phyloP scores from a whole-genome alignment of 139 green algal genomes.

The Auxenochlorella pyrenoidosa region DNA sequence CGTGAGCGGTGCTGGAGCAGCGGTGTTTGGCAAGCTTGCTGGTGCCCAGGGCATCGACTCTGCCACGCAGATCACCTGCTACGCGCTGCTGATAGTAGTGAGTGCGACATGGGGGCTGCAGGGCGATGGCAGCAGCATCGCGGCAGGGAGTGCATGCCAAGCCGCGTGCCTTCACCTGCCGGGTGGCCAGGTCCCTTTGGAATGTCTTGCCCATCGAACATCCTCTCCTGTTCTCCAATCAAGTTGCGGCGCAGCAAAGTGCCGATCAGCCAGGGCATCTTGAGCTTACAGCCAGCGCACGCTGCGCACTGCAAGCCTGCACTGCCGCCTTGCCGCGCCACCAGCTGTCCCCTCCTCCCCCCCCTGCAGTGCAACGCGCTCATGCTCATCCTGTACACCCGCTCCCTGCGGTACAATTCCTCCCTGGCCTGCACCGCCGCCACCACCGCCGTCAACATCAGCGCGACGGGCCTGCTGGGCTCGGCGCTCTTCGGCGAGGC shows the following conservation, averaged over 20 bases:
- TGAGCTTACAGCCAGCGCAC: too few species aligned
- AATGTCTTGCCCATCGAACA: too few species aligned
- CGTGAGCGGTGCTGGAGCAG: constrained; percentile 9
- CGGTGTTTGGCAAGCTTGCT: constrained; percentile 34
- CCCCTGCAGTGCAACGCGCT: constrained; percentile 14
- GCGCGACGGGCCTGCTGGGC: constrained; percentile 26
- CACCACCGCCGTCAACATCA: constrained; percentile 27
- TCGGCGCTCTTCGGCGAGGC: constrained; percentile 13
- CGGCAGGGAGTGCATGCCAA: not conserved
- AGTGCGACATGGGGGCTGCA: not conserved
- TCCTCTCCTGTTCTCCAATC: too few species aligned
- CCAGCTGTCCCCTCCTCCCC: not conserved
- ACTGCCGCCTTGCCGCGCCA: not conserved
- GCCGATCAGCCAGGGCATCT: too few species aligned
- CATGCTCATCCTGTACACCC: constrained; percentile 23
- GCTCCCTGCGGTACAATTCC: constrained; percentile 10
- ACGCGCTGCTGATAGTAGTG: constrained; percentile 21
- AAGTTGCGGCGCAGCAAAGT: too few species aligned
- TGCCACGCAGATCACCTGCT: not conserved
- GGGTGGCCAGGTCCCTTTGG: too few species aligned
- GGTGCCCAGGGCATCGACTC: not conserved
- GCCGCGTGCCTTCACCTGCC: too few species aligned
- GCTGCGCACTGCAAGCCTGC: not conserved
- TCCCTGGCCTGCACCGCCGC: constrained; percentile 13
- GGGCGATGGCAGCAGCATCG: not conserved